A percentile compares a stretch with the other conserved stretches of the same genome.
Conservation (phyloP, 2,329 filamentous ascomycete species). For the Leptoxyphium fumago region DNA sequence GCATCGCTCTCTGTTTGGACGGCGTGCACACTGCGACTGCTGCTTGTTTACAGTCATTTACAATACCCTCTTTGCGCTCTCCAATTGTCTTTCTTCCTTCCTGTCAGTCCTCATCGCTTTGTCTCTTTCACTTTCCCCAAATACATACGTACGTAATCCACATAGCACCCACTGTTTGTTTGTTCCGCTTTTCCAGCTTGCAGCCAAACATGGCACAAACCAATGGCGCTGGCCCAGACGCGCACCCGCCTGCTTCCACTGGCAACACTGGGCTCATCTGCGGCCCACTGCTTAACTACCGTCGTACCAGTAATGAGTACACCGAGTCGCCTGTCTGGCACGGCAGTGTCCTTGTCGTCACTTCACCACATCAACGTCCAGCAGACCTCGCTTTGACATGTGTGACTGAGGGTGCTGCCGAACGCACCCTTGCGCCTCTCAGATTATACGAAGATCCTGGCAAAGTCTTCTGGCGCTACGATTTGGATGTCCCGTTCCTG, state of each 20-base stretch:
- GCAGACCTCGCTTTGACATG: conserved; percentile 44
- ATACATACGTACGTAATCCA: too few species aligned
- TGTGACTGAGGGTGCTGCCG: conserved; percentile 20
- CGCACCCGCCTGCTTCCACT: conserved; percentile 28
- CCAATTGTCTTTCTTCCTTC: too few species aligned
- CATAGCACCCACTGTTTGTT: too few species aligned
- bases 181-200: too few species aligned
- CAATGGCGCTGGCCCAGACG: conserved; percentile 27
- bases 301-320: conserved; percentile 48
- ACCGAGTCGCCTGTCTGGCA: conserved; percentile 47
- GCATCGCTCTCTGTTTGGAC: too few species aligned
- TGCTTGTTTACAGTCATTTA: too few species aligned
- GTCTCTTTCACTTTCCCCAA: too few species aligned
- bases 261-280: conserved; percentile 43
- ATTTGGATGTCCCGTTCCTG: conserved; percentile 48
- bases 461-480: conserved; percentile 47
- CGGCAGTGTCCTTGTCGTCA: conserved; percentile 75
- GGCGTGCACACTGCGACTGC: too few species aligned
- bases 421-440: conserved; percentile 29
- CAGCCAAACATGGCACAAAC: conserved; percentile 3
- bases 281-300: conserved; percentile 65
- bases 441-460: conserved; percentile 45
- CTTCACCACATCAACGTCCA: conserved; percentile 51
- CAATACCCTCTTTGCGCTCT: too few species aligned
- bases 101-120: too few species aligned